Evolutionary conservation across 2,329 filamentous ascomycete genomes (phyloP), one percentile per base, ranked within the genome.

Genomic region (Zalaria sp.): DNA sequence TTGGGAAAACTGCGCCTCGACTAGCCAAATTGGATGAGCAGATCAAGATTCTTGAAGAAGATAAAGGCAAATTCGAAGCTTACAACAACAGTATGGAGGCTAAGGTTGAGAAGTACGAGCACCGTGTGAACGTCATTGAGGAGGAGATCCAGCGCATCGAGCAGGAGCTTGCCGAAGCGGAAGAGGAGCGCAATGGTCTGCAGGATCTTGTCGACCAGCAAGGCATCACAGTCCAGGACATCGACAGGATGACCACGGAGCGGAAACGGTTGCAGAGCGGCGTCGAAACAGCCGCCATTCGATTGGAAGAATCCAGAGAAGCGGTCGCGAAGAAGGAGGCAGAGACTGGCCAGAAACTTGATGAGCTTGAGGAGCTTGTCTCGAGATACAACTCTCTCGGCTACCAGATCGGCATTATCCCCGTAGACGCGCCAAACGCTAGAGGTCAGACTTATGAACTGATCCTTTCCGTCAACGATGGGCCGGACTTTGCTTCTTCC

Each of bases 211-310:
- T 98, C 27, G 91, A 96, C 60, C 80, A 82, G 51, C 86, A 93
- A 57, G 91, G 91, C 2, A 88, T 98, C 58, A 93, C 87, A 54
- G 93, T 95, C 64, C 83, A 91, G 64, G 91, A 98, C 72, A 96
- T 98, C 57, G 91, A 98, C 71, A 86, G 91, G 61, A 95, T 98
- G 89, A 94, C 87, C 52, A 81, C 84, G 31, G 91, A 98, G 60
- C 80, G 88, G 41, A 91, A 98, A 55, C 79, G 91, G 37, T 73
- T 98, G n/a, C 85, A 93, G 49, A 88, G 82, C 53, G 83, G 81
- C 35, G 81, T 94, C 36, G 86, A 94, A 52, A 75, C 79, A 2
- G 83, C 85, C 0, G 72, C 77, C 4, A 71, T 75, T 42, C 75
- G 85, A 40, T 69, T 95, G 0, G 88, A 95, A 43, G 91, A 96